Evolutionary conservation across 2,329 filamentous ascomycete genomes (phyloP).

Genomic region (Pseudogymnoascus sp.): DNA sequence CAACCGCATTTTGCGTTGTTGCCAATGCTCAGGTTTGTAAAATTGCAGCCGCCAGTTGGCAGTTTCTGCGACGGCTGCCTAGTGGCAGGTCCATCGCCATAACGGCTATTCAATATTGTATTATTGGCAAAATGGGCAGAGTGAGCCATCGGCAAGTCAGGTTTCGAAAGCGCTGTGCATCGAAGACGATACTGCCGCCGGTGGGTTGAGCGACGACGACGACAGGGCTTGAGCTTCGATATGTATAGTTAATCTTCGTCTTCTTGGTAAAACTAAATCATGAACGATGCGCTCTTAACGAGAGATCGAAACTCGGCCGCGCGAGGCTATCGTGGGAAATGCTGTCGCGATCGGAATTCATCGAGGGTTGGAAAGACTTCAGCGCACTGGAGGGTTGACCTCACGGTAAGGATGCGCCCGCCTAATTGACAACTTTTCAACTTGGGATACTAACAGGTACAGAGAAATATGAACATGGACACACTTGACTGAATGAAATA

Average conservation of each 20-base stretch:
- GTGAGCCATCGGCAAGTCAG: slow-evolving; percentile 23
- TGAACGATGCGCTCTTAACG: neutral
- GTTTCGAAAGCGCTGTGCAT: neutral
- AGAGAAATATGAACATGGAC: slow-evolving; percentile 6
- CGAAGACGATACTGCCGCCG: neutral
- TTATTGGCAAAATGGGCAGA: slow-evolving; percentile 21
- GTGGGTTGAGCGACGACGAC: neutral
- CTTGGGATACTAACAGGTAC: slow-evolving; percentile 7
- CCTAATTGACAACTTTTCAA: slow-evolving; percentile 7
- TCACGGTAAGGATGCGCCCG: neutral
- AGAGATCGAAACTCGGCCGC: slow-evolving; percentile 1
- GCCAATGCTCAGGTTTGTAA: slow-evolving; percentile 37
- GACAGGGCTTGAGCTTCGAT: neutral
- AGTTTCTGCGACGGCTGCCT: slow-evolving; percentile 16
- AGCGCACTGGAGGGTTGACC: neutral
- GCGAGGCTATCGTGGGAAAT: neutral
- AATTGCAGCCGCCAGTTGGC: slow-evolving; percentile 45
- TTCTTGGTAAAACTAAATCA: slow-evolving; percentile 1
- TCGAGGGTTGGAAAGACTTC: neutral
- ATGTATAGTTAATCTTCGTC: neutral
- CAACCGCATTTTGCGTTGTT: slow-evolving; percentile 41
- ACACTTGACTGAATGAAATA: slow-evolving; percentile 7
- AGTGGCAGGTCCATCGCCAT: slow-evolving; percentile 15
- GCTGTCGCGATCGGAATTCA: slow-evolving; percentile 3
- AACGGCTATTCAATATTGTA: slow-evolving; percentile 22